Evolutionary conservation across 257 asterid genomes (phyloP).

Genomic region (Nicotiana tomentosiformis): DNA sequence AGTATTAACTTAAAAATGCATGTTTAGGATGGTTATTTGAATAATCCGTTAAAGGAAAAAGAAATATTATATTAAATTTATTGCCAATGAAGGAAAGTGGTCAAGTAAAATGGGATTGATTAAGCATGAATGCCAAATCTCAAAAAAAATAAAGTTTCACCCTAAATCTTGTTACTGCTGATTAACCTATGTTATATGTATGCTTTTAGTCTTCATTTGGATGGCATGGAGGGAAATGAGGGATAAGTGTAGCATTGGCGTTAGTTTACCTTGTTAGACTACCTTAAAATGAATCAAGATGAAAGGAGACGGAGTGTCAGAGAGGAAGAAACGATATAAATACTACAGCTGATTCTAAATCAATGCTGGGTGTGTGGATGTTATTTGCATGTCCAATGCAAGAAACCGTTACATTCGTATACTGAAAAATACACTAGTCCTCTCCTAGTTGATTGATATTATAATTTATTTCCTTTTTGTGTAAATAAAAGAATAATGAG

Average conservation of each 20-base stretch:
- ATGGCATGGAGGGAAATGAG: not conserved
- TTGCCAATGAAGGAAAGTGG: not conserved
- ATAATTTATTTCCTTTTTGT: not conserved
- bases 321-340: not conserved
- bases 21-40: not conserved
- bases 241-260: not conserved
- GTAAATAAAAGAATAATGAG: not conserved
- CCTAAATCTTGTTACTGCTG: slow-evolving; percentile 2
- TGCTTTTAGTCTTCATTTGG: not conserved
- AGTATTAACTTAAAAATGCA: slow-evolving; percentile 2
- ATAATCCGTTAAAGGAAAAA: not conserved
- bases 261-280: not conserved
- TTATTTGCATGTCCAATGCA: not conserved
- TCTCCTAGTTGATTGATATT: not conserved
- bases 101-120: not conserved
- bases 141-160: not conserved
- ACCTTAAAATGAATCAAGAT: slow-evolving; percentile 2
- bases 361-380: not conserved
- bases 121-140: slow-evolving; percentile 3
- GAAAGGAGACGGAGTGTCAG: not conserved
- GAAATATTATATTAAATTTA: not conserved
- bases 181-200: not conserved
- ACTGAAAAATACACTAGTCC: not conserved
- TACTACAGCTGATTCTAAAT: not conserved
- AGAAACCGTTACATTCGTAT: not conserved